A percentile compares a stretch with the other conserved stretches of the same genome.
phyloP scores from a whole-genome alignment of 2,329 filamentous ascomycete genomes.

The Rasamsonia emersonii region DNA sequence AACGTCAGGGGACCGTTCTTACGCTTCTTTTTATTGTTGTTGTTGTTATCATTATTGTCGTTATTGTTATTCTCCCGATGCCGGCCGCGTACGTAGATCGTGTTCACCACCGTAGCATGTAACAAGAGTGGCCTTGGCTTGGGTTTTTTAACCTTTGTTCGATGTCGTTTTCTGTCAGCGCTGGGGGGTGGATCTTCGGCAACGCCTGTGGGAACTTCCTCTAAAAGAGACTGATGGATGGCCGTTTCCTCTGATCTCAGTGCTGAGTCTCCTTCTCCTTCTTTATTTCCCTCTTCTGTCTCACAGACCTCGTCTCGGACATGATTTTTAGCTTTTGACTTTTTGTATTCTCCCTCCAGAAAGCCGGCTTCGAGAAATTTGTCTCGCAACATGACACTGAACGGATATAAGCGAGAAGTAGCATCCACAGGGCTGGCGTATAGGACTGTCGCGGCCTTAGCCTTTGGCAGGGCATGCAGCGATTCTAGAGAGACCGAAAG shows the following conservation, averaged over 20 bases:
- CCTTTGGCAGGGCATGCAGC: slow-evolving; percentile 28
- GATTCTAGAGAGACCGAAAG: slow-evolving; percentile 38
- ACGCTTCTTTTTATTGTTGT: slow-evolving; percentile 7
- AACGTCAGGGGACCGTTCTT: slow-evolving; percentile 38
- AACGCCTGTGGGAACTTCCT: not conserved
- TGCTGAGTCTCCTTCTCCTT: not conserved
- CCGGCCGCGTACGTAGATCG: slow-evolving; percentile 53
- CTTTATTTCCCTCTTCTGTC: not conserved
- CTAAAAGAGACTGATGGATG: not conserved
- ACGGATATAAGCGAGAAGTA: slow-evolving; percentile 32
- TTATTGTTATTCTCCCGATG: slow-evolving; percentile 5
- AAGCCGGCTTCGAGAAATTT: slow-evolving; percentile 37
- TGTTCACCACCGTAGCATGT: slow-evolving; percentile 82
- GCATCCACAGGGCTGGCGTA: slow-evolving; percentile 31
- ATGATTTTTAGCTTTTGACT: slow-evolving; percentile 4
- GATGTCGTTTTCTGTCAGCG: not conserved
- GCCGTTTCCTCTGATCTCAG: not conserved
- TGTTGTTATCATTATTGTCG: slow-evolving; percentile 3
- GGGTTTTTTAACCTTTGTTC: slow-evolving; percentile 14
- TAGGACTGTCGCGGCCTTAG: slow-evolving; percentile 30
- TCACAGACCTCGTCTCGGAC: not conserved
- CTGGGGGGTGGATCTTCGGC: not conserved
- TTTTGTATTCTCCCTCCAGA: slow-evolving; percentile 23
- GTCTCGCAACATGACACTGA: slow-evolving; percentile 32
- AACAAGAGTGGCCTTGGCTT: slow-evolving; percentile 55